Percentiles rank a stretch among this genome's conserved stretches.
These are phyloP conservation scores for slime mould (Dictyostelium discoideum) DNA, from an alignment of 78 protist species.

Conservation along the genomic window DNA sequence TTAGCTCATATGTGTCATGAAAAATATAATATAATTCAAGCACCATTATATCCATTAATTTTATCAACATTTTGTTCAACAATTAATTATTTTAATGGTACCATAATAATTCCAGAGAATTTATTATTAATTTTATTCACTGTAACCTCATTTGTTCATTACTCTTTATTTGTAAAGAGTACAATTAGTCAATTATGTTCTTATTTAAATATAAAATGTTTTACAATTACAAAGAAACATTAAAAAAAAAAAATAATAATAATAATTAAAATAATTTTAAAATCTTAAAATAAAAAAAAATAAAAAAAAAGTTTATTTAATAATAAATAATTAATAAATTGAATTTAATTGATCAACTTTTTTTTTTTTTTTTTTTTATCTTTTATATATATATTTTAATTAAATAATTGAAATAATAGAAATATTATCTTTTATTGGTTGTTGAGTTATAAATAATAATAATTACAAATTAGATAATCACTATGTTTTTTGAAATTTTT, in stretches of 20 bases:
- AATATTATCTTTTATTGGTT: too few relatives aligned
- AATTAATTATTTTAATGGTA: not conserved
- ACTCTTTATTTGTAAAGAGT: conserved; percentile 38
- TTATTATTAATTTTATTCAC: conserved; percentile 6
- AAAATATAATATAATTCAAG: conserved; percentile 47
- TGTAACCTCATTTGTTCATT: not conserved
- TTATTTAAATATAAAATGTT: conserved; percentile 62
- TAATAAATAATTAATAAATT: too few relatives aligned
- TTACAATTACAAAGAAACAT: conserved; percentile 11
- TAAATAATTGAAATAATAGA: too few relatives aligned
- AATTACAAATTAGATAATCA: too few relatives aligned
- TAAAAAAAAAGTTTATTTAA: not conserved
- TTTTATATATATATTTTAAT: too few relatives aligned
- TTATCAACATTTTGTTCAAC: conserved; percentile 26
- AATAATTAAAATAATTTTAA: not conserved
- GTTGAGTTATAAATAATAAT: too few relatives aligned
- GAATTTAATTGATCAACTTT: too few relatives aligned
- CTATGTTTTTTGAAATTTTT: too few relatives aligned
- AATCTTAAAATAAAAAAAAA: not conserved
- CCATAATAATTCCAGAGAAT: not conserved
- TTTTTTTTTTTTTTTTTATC: too few relatives aligned
- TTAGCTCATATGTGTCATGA: conserved; percentile 76
- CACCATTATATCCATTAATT: conserved; percentile 54
- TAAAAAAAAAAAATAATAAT: not conserved
- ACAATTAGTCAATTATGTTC: conserved; percentile 54